These are phyloP conservation scores for Diaporthe humulicola DNA, from an alignment of 2,329 filamentous ascomycete species.

Conservation along the genomic window DNA sequence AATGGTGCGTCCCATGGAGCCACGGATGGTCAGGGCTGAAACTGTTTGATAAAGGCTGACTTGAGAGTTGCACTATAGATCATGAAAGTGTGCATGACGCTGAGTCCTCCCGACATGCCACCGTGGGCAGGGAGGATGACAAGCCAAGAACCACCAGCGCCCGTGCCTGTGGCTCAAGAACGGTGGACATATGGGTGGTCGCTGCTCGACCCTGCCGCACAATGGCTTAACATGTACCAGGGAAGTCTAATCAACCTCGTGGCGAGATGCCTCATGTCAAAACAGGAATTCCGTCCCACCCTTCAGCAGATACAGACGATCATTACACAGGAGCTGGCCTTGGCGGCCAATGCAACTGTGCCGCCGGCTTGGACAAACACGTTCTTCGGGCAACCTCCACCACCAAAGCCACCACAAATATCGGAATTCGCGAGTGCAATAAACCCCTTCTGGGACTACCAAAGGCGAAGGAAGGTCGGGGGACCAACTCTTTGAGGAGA, in stretches of 20 bases:
- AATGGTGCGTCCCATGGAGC: background rate
- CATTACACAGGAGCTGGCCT: background rate
- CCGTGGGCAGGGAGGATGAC: conserved; percentile 2
- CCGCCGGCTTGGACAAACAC: background rate
- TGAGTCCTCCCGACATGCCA: background rate
- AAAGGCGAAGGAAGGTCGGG: background rate
- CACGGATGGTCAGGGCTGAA: too few relatives aligned
- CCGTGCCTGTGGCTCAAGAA: background rate
- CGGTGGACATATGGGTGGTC: conserved; percentile 19
- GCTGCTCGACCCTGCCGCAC: background rate
- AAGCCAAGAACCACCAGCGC: background rate
- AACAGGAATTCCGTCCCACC: conserved; percentile 12
- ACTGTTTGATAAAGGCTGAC: background rate
- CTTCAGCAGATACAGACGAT: conserved; percentile 1
- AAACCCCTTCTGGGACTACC: conserved; percentile 8
- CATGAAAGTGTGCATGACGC: conserved; percentile 27
- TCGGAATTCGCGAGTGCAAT: background rate
- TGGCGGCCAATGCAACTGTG: background rate
- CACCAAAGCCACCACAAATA: background rate
- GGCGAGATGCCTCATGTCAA: conserved; percentile 19
- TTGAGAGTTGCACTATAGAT: background rate
- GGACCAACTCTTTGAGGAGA: too few relatives aligned
- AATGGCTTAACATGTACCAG: background rate
- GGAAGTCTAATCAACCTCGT: background rate
- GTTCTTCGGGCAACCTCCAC: background rate